Conservation (phyloP, 352 stramenopile species). For the Pythium pyrilobum region DNA sequence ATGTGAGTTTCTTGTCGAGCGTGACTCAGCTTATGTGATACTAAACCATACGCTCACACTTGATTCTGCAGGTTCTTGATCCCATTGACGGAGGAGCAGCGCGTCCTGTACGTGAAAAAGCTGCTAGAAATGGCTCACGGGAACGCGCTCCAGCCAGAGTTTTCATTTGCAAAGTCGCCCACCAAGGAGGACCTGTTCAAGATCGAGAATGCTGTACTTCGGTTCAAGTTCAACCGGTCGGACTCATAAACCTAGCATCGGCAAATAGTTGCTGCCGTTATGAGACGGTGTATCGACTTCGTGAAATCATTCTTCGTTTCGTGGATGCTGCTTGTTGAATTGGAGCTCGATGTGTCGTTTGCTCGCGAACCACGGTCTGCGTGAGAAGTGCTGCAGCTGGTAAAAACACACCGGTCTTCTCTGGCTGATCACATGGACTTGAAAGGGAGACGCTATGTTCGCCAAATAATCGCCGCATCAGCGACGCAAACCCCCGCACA, state of each 20-base stretch:
- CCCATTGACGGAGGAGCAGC: slow-evolving; percentile 62
- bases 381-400: slow-evolving; percentile 20
- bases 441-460: slow-evolving; percentile 6
- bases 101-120: slow-evolving; percentile 59
- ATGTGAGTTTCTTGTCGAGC: slow-evolving; percentile 38
- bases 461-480: slow-evolving; percentile 29
- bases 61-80: slow-evolving; percentile 43
- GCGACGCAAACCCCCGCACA: slow-evolving; percentile 18
- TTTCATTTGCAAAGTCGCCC: slow-evolving; percentile 24
- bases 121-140: slow-evolving; percentile 47
- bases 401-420: slow-evolving; percentile 18
- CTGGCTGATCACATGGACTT: slow-evolving; percentile 10
- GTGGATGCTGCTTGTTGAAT: background rate
- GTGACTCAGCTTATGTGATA: too few relatives aligned
- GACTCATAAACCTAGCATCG: too few relatives aligned
- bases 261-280: too few relatives aligned
- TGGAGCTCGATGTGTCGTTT: background rate
- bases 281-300: background rate
- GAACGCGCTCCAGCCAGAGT: slow-evolving; percentile 30
- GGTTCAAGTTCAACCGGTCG: slow-evolving; percentile 33
- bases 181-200: slow-evolving; percentile 40
- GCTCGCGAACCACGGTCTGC: too few relatives aligned
- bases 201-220: slow-evolving; percentile 55
- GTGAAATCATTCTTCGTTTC: slow-evolving; percentile 18
- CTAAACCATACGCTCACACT: background rate